Percentiles rank a stretch among this genome's conserved stretches.
Conservation (phyloP, 2,329 filamentous ascomycete genomes). For the Aspergillus niger region DNA sequence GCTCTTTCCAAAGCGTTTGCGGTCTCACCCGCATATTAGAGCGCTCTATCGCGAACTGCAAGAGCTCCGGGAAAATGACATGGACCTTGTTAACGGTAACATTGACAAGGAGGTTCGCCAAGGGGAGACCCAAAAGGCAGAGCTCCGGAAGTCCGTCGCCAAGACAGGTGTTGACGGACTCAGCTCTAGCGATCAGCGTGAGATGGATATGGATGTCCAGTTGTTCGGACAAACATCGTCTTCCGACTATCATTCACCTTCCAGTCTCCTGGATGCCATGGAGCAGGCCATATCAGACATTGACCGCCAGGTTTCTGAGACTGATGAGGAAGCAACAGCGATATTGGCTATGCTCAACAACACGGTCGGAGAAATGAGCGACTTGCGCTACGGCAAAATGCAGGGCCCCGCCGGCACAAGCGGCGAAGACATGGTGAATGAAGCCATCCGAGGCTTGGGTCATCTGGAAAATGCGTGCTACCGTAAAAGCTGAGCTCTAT, state of each 20-base stretch:
- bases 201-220: conserved; percentile 55
- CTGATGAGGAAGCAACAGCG: conserved; percentile 65
- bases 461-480: conserved; percentile 67
- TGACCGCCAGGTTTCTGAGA: conserved; percentile 65
- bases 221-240: conserved; percentile 57
- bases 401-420: conserved; percentile 55
- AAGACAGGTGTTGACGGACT: conserved; percentile 38
- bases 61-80: conserved; percentile 67
- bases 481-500: conserved; percentile 17
- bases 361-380: conserved; percentile 73
- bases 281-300: conserved; percentile 66
- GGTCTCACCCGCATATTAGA: conserved; percentile 67
- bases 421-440: conserved; percentile 58
- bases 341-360: conserved; percentile 64
- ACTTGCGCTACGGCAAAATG: conserved; percentile 78
- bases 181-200: conserved; percentile 37
- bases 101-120: conserved; percentile 42
- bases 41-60: conserved; percentile 79
- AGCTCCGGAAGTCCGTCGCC: conserved; percentile 37
- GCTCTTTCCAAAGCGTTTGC: conserved; percentile 70
- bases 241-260: conserved; percentile 60
- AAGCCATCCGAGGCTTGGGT: conserved; percentile 68
- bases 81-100: conserved; percentile 66
- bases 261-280: conserved; percentile 68
- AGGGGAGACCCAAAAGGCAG: conserved; percentile 41